Base-by-base conservation (phyloP, 441 rosid genomes). In the Bocquillonia castaneifolia region DNA sequence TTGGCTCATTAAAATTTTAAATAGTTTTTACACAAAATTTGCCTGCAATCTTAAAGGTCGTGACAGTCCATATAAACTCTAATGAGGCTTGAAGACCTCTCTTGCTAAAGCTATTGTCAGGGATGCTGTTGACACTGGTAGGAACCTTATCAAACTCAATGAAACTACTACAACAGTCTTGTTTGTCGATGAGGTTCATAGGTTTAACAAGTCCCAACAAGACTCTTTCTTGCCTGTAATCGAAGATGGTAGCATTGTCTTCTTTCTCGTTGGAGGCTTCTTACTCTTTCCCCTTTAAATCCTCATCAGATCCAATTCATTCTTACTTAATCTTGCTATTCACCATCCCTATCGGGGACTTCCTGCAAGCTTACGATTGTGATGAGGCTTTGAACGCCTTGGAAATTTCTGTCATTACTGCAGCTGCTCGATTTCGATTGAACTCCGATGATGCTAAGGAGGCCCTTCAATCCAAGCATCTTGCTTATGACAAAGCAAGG, bases 191-290 rank as follows among this genome's bases (percentile, higher is more conserved):
- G 97, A 91, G 69, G 93, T 91, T 68, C 94, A 87, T 73, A 60
- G 97, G 60, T 89, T 91, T 70, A 91, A 85, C 76, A 88, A 91
- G 79, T 84, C 93, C 0, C 96, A 89, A 59, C 97, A 89, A 66
- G 97, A 91, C 37, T 84, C 92, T n/a, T 88, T 91, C 81, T 77
- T 91, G 83, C 92, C 93, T 6, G 84, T 91, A 23, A 88, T 88
- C 68, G 97, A 89, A 78, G 97, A 91, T 63, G 93, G 97, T 20
- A 89, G 84, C 64, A 86, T 89, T 51, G 84, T 89, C 68, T 91
- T 72, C 78, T 89, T 74, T 88, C 97, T 0, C 86, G 96, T 54
- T 88, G 96, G 34, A 80, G 88, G 62, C 81, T 87, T 57, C 86
- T 89, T 29, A 81, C 88, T 17, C 86, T 91, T 37, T 75, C 77